Percentiles rank a stretch among this genome's conserved stretches.
These are phyloP conservation scores for Exophiala sideris DNA, from an alignment of 2,329 filamentous ascomycete genomes.

Conservation along the genomic window DNA sequence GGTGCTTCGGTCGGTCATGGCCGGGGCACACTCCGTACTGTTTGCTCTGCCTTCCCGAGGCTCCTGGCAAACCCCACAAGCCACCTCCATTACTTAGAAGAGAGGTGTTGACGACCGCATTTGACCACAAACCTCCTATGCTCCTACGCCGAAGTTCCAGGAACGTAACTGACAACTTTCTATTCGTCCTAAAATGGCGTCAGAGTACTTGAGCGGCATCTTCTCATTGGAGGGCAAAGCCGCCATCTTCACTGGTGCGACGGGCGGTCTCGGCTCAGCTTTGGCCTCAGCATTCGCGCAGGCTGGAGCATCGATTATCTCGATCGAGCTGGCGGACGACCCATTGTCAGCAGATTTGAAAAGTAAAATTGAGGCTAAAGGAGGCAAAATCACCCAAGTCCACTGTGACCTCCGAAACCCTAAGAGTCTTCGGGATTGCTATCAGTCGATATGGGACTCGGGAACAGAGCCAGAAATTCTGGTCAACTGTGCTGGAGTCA, in stretches of 20 bases:
- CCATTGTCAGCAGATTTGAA: slow-evolving; percentile 2
- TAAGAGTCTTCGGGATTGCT: slow-evolving; percentile 6
- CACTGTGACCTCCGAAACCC: slow-evolving; percentile 6
- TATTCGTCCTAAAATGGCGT: not conserved
- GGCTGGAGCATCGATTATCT: slow-evolving; percentile 39
- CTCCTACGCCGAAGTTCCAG: no score
- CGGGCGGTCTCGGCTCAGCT: slow-evolving; percentile 38
- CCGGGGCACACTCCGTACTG: no score
- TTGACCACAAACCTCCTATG: no score
- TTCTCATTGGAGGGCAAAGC: slow-evolving; percentile 36
- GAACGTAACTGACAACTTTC: not conserved
- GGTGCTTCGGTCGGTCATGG: no score
- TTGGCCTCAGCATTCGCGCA: slow-evolving; percentile 38
- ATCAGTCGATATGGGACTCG: slow-evolving; percentile 5
- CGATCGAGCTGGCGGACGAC: slow-evolving; percentile 35
- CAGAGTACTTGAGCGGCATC: slow-evolving; percentile 9
- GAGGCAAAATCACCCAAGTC: slow-evolving; percentile 4
- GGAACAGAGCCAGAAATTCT: slow-evolving; percentile 12
- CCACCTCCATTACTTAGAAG: no score
- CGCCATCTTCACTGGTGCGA: slow-evolving; percentile 44
- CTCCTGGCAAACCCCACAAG: no score
- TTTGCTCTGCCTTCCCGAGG: no score
- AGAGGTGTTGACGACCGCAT: no score
- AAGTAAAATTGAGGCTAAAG: slow-evolving; percentile 1
- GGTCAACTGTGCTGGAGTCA: slow-evolving; percentile 14